Conservation (phyloP, 208 protist species). For the Leishmania gerbilli region DNA sequence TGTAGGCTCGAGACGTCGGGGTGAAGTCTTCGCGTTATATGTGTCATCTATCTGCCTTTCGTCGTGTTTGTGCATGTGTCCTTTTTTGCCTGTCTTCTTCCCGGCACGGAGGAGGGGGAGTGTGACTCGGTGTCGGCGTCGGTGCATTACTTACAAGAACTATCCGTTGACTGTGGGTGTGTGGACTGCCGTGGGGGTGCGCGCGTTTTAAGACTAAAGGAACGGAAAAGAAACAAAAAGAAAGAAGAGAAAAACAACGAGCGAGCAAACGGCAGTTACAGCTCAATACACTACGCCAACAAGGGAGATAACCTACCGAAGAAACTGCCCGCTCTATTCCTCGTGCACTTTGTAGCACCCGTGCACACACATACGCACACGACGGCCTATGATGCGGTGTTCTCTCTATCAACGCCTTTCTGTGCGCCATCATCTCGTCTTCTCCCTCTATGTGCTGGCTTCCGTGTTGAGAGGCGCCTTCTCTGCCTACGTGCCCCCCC, state of each 20-base stretch:
- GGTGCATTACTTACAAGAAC: constrained; percentile 19
- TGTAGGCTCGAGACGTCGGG: not conserved
- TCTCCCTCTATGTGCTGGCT: not conserved
- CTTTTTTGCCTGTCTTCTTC: not conserved
- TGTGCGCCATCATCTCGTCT: not conserved
- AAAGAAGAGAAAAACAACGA: not conserved
- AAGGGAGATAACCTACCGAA: not conserved
- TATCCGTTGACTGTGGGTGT: constrained; percentile 3
- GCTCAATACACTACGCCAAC: not conserved
- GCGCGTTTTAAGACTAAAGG: not conserved
- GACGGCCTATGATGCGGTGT: not conserved
- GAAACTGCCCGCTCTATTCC: not conserved
- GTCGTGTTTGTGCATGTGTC: constrained; percentile 1
- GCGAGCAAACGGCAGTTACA: constrained; percentile 1
- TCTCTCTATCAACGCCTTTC: not conserved
- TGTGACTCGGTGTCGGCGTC: not conserved
- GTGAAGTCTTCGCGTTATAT: not conserved
- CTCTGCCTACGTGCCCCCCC: not conserved
- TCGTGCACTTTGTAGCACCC: not conserved
- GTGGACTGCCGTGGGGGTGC: not conserved
- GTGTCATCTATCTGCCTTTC: not conserved
- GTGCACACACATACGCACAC: not conserved
- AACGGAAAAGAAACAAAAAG: not conserved
- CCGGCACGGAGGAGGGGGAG: not conserved
- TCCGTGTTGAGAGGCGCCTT: not conserved